Evolutionary conservation across 306 rosid species (phyloP), one percentile per base, ranked within the genome.

Genomic region (Coriaria nepalensis): DNA sequence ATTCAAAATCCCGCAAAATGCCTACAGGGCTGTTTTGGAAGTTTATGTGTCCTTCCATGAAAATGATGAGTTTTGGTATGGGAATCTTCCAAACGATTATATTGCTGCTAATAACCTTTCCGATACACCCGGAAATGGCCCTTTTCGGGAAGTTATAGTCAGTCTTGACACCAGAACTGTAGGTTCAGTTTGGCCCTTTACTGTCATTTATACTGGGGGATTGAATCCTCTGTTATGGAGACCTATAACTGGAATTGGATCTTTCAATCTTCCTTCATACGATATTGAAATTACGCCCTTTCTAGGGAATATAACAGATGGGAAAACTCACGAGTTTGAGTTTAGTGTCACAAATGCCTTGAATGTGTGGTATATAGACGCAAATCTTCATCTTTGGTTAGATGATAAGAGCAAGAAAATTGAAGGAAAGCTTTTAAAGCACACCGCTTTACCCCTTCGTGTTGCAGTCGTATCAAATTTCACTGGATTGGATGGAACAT

Each of bases 1-100:
- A 46, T 84, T 84, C 40, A 38, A 20, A 49, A 54, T 84, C 14
- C 97, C 97, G 0, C 86, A 39, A 35, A 84, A 84, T 81, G 69
- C 70, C 41, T 84, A 79, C 38, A 79, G 82, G 76, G 97, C 85
- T 77, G 78, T 84, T 57, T 70, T 90, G 40, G 97, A 90, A 59
- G 94, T 90, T 0, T 90, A 73, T 79, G 76, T 90, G 53, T 90
- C 97, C 0, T 90, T 79, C 63, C 97, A 90, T 56, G 97, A 90
- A 69, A 90, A 68, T 42, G 97, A 90, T 64, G 95, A 90, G 39
- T 81, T 66, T 57, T 90, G 95, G 94, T 90, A 81, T 56, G 6
- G 66, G 1, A 90, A 84, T 72, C 76, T 44, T 13, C 72, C 87
- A 0, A 68, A 81, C 50, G 92, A 81, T 5, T 90, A 85, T 56